phyloP scores from a whole-genome alignment of 2,329 filamentous ascomycete genomes.

The Xylariaceae sp. region DNA sequence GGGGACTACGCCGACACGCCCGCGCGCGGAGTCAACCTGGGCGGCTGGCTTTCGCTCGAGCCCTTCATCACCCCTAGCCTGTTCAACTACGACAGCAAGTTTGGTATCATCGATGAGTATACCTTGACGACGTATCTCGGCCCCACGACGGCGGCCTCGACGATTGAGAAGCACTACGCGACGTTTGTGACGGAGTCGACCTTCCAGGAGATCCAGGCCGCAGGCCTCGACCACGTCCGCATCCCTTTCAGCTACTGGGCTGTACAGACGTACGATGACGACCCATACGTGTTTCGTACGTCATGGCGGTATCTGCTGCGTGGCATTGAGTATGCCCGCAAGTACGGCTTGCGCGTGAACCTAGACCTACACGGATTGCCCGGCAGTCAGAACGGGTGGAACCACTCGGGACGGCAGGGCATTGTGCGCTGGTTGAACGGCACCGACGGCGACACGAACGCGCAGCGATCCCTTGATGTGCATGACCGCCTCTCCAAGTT shows the following conservation, averaged over 20 bases:
- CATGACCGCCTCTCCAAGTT: conserved; percentile 85
- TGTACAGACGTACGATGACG: conserved; percentile 74
- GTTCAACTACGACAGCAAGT: conserved; percentile 62
- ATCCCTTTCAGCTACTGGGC: conserved; percentile 97
- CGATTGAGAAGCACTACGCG: conserved; percentile 87
- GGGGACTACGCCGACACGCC: conserved; percentile 71
- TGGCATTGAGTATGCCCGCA: conserved; percentile 88
- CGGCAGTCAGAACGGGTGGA: conserved; percentile 96
- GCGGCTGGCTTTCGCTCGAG: conserved; percentile 90
- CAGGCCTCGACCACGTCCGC: conserved; percentile 93
- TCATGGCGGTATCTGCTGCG: conserved; percentile 92
- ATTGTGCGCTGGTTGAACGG: conserved; percentile 85
- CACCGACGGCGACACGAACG: conserved; percentile 74
- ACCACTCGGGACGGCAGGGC: conserved; percentile 84
- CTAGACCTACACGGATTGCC: conserved; percentile 89
- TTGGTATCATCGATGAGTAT: conserved; percentile 82
- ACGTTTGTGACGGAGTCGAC: conserved; percentile 80
- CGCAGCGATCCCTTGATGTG: conserved; percentile 76
- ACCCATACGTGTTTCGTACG: conserved; percentile 82
- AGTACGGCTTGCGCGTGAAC: conserved; percentile 87
- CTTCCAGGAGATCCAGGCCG: conserved; percentile 77
- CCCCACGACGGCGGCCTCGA: conserved; percentile 53
- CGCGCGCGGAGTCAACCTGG: conserved; percentile 85
- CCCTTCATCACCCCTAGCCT: conserved; percentile 94
- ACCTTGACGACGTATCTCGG: conserved; percentile 72